phyloP scores from a whole-genome alignment of 163 green algal species.

The Scenedesmus sp. region DNA sequence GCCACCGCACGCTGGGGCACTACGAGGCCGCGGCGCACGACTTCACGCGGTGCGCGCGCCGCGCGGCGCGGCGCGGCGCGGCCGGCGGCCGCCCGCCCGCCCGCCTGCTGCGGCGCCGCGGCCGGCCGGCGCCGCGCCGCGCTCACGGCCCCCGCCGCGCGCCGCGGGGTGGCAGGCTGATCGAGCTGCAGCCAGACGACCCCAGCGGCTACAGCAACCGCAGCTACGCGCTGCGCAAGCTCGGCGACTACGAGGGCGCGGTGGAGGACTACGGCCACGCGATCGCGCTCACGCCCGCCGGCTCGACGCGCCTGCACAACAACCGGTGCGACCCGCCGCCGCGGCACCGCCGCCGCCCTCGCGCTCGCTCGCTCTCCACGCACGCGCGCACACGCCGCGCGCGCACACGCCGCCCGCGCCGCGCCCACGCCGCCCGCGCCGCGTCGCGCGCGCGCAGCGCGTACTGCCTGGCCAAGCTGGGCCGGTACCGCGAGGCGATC shows the following conservation, averaged over 20 bases:
- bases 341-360: too few relatives aligned
- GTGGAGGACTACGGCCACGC: constrained; percentile 72
- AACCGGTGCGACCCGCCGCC: constrained; percentile 48
- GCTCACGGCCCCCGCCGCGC: too few relatives aligned
- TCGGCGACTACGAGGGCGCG: constrained; percentile 68
- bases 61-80: too few relatives aligned
- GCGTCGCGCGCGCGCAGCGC: constrained; percentile 60
- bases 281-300: constrained; percentile 45
- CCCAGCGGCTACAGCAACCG: constrained; percentile 63
- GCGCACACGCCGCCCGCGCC: too few relatives aligned
- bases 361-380: constrained; percentile 19
- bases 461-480: constrained; percentile 85
- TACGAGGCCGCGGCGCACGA: constrained; percentile 57
- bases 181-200: constrained; percentile 59
- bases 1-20: constrained; percentile 47
- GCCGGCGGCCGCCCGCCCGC: too few relatives aligned
- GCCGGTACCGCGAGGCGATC: constrained; percentile 69
- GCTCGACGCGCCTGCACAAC: constrained; percentile 63
- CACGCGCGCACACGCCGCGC: not conserved
- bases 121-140: too few relatives aligned
- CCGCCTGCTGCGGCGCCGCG: too few relatives aligned
- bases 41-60: constrained; percentile 46
- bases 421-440: too few relatives aligned
- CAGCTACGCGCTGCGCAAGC: constrained; percentile 72
- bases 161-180: constrained; percentile 53